Percentiles rank a stretch among this genome's conserved stretches.
phyloP scores from a whole-genome alignment of 192 early-diverging fungal genomes.

The Piromyces finnis region DNA sequence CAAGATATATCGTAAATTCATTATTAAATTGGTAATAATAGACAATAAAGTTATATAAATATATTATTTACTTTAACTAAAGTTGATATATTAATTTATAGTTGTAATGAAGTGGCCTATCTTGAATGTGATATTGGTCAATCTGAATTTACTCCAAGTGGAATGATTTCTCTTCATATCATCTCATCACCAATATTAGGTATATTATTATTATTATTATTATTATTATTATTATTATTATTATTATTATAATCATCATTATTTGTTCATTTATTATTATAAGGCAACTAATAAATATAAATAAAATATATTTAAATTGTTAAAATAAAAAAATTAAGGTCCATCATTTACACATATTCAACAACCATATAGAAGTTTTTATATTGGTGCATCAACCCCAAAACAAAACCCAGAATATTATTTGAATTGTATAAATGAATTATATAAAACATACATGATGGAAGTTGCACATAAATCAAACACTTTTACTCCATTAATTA shows the following conservation, averaged over 20 bases:
- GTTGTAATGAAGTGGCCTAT: constrained; percentile 53
- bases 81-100: constrained; percentile 14
- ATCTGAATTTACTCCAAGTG: constrained; percentile 66
- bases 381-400: constrained; percentile 57
- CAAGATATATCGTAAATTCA: constrained; percentile 55
- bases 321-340: too few species aligned
- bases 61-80: too few species aligned
- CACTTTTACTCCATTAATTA: constrained; percentile 54
- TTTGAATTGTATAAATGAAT: constrained; percentile 35
- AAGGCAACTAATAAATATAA: too few species aligned
- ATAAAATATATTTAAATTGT: too few species aligned
- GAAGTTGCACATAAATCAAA: constrained; percentile 13
- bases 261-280: too few species aligned
- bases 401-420: constrained; percentile 70
- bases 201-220: too few species aligned
- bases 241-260: too few species aligned
- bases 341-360: constrained; percentile 63
- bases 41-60: too few species aligned
- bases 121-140: constrained; percentile 90
- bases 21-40: constrained; percentile 43
- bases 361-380: constrained; percentile 45
- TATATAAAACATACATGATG: constrained; percentile 36
- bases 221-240: too few species aligned
- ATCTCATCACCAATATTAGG: constrained; percentile 48
- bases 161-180: constrained; percentile 61